Evolutionary conservation across 768 basidiomycete species (phyloP).

Genomic region (Auriscalpium vulgare): DNA sequence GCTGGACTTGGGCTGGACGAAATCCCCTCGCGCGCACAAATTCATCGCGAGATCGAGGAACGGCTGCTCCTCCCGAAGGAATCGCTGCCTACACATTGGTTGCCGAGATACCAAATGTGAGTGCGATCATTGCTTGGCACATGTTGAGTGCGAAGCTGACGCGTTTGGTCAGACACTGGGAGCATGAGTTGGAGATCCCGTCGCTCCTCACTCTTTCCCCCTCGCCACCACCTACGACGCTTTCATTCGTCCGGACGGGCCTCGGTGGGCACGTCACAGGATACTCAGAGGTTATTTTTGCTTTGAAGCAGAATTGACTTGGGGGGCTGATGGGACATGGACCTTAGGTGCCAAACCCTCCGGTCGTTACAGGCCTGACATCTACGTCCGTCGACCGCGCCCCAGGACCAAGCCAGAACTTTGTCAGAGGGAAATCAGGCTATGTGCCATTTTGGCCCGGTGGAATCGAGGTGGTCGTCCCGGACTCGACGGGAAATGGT

Average conservation of each 20-base stretch:
- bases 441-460: conserved; percentile 94
- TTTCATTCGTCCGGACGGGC: conserved; percentile 70
- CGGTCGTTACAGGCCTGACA: conserved; percentile 60
- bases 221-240: conserved; percentile 64
- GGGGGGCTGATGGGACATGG: not conserved
- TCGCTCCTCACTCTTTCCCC: conserved; percentile 58
- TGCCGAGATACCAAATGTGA: conserved; percentile 81
- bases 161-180: conserved; percentile 55
- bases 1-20: conserved; percentile 48
- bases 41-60: conserved; percentile 66
- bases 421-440: conserved; percentile 90
- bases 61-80: conserved; percentile 64
- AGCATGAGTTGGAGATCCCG: conserved; percentile 49
- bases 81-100: conserved; percentile 60
- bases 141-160: conserved; percentile 2
- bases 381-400: conserved; percentile 83
- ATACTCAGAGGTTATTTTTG: conserved; percentile 61
- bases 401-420: conserved; percentile 69
- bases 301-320: not conserved
- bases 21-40: conserved; percentile 48
- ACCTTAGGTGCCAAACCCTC: conserved; percentile 46
- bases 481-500: conserved; percentile 8
- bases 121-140: conserved; percentile 16
- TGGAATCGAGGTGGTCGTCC: conserved; percentile 63
- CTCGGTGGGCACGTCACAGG: conserved; percentile 76